These are phyloP conservation scores for Phaeophleospora eucalypticola DNA, from an alignment of 2,329 filamentous ascomycete species.

Conservation along the genomic window DNA sequence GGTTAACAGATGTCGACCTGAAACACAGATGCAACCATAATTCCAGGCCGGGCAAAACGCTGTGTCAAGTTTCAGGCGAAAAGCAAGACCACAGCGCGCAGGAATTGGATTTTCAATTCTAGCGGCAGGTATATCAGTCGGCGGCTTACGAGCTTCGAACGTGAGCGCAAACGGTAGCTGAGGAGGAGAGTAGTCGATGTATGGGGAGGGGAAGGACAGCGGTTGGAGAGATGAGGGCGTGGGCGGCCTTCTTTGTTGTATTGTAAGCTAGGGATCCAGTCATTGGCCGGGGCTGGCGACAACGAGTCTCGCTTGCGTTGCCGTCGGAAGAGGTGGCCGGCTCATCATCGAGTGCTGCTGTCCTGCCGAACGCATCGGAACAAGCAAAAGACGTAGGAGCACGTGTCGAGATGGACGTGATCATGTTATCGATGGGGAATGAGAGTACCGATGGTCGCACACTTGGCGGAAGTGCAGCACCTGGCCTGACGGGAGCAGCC, in stretches of 20 bases:
- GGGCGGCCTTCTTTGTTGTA: not conserved
- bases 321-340: no score
- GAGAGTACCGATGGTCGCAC: no score
- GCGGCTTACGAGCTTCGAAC: not conserved
- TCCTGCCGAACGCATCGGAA: no score
- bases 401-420: no score
- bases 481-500: no score
- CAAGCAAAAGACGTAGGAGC: no score
- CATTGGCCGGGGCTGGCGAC: not conserved
- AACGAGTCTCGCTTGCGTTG: no score
- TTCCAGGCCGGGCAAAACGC: constrained; percentile 2
- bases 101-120: not conserved
- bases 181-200: no score
- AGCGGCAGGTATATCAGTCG: not conserved
- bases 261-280: not conserved
- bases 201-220: no score
- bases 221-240: not conserved
- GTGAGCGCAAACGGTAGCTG: not conserved
- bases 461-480: no score
- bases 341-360: no score
- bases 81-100: not conserved
- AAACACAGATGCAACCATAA: constrained; percentile 16
- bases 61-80: constrained; percentile 1
- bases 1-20: not conserved
- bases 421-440: no score